Percentiles rank a stretch among this genome's conserved stretches.
Conservation (phyloP, 768 basidiomycete genomes). For the Tylopilus balloui region DNA sequence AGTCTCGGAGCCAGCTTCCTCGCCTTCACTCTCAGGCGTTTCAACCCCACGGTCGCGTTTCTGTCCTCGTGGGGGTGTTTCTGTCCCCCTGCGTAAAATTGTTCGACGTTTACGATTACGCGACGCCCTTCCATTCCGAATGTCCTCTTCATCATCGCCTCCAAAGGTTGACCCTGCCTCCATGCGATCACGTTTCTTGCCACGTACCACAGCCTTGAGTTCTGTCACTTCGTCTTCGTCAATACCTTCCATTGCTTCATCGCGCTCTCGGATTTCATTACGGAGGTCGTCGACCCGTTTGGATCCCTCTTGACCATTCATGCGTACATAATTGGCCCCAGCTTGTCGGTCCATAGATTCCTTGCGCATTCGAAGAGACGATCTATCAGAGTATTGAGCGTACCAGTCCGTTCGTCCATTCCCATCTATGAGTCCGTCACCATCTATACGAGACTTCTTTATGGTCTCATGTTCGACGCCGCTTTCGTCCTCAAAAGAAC, state of each 20-base stretch:
- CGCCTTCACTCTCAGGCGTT: constrained; percentile 35
- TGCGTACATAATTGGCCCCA: constrained; percentile 38
- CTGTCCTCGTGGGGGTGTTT: constrained; percentile 46
- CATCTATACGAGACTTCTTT: constrained; percentile 54
- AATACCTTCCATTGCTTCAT: constrained; percentile 35
- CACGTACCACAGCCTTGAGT: constrained; percentile 36
- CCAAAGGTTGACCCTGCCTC: constrained; percentile 72
- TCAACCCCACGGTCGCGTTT: constrained; percentile 64
- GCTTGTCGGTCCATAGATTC: constrained; percentile 43
- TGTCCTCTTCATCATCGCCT: constrained; percentile 46
- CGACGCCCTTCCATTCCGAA: constrained; percentile 39
- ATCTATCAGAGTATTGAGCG: constrained; percentile 26
- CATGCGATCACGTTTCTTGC: constrained; percentile 73
- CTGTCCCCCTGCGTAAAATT: constrained; percentile 50
- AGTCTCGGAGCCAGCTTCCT: constrained; percentile 11
- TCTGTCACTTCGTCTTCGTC: constrained; percentile 42
- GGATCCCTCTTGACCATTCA: constrained; percentile 42
- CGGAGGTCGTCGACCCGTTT: constrained; percentile 35
- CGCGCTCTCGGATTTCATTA: constrained; percentile 44
- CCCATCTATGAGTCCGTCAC: constrained; percentile 43
- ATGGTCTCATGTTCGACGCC: constrained; percentile 38
- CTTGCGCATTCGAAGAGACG: constrained; percentile 44
- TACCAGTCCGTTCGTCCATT: constrained; percentile 45
- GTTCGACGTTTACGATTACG: constrained; percentile 56
- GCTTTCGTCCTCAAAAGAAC: constrained; percentile 42